Conservation (phyloP, 768 basidiomycete genomes). For the Podaxis sp. region DNA sequence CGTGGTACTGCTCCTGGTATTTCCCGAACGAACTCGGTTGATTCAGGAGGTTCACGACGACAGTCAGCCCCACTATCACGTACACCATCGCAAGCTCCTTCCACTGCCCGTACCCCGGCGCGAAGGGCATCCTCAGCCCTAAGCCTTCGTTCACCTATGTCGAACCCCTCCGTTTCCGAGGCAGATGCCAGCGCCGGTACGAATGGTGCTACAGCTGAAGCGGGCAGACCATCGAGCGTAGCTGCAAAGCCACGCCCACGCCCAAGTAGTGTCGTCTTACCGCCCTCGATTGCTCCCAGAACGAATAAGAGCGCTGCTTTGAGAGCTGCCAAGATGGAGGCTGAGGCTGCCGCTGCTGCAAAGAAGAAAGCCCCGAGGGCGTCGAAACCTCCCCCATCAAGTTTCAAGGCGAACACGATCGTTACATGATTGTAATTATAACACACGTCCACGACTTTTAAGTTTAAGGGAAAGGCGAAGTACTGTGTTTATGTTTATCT, state of each 20-base stretch:
- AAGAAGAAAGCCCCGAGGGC: constrained; percentile 31
- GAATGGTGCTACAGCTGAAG: neutral
- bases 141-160: constrained; percentile 6
- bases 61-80: constrained; percentile 19
- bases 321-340: constrained; percentile 67
- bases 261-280: constrained; percentile 52
- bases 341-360: constrained; percentile 42
- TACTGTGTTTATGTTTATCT: neutral
- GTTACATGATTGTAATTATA: constrained; percentile 16
- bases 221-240: constrained; percentile 18
- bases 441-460: no score
- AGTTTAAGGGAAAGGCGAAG: neutral
- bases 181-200: neutral
- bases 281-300: constrained; percentile 66
- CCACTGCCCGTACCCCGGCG: constrained; percentile 17
- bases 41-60: constrained; percentile 27
- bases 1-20: constrained; percentile 44
- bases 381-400: constrained; percentile 36
- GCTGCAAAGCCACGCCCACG: constrained; percentile 44
- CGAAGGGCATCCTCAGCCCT: constrained; percentile 10
- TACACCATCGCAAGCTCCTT: constrained; percentile 30
- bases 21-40: constrained; percentile 44
- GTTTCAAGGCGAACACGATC: constrained; percentile 35
- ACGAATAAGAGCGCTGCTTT: constrained; percentile 75
- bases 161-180: constrained; percentile 3